These are phyloP conservation scores for Suhomyces xylopsoci DNA, from an alignment of 805 yeast genomes.

Conservation along the genomic window DNA sequence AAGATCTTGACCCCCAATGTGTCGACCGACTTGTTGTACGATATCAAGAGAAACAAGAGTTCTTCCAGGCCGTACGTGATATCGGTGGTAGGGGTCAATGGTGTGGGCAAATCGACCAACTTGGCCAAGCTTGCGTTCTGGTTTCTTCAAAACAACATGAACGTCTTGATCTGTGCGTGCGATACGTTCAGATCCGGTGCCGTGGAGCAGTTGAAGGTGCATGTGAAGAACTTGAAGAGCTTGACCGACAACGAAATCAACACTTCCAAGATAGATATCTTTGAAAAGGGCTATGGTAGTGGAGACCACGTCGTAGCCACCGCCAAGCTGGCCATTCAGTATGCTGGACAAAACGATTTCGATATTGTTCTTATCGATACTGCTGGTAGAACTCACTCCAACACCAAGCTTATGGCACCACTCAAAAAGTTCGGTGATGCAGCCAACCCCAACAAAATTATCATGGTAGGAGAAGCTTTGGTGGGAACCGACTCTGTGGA, in stretches of 20 bases:
- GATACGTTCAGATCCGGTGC: conserved; percentile 98
- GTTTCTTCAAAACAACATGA: conserved; percentile 85
- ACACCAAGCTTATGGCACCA: conserved; percentile 92
- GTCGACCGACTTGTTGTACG: conserved; percentile 80
- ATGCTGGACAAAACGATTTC: conserved; percentile 64
- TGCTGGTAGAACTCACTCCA: conserved; percentile 96
- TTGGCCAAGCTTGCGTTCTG: conserved; percentile 92
- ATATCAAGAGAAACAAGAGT: conserved; percentile 52
- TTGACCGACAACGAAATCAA: conserved; percentile 51
- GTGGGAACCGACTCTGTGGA: conserved; percentile 97
- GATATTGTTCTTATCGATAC: conserved; percentile 94
- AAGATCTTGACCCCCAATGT: conserved; percentile 88
- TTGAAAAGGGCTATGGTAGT: conserved; percentile 95
- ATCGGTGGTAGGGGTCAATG: conserved; percentile 96
- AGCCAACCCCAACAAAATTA: conserved; percentile 92
- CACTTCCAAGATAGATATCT: conserved; percentile 60
- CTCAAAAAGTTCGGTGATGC: conserved; percentile 91
- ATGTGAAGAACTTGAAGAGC: conserved; percentile 77
- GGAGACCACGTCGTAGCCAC: conserved; percentile 91
- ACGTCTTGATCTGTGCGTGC: conserved; percentile 90
- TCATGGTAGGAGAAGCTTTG: conserved; percentile 97
- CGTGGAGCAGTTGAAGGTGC: conserved; percentile 94
- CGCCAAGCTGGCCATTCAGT: conserved; percentile 85
- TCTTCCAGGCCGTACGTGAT: conserved; percentile 77
- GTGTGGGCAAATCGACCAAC: conserved; percentile 96